A percentile compares a stretch with the other conserved stretches of the same genome.
Evolutionary conservation across 23 red algal genomes (phyloP).

Genomic region (Chondrus crispus): DNA sequence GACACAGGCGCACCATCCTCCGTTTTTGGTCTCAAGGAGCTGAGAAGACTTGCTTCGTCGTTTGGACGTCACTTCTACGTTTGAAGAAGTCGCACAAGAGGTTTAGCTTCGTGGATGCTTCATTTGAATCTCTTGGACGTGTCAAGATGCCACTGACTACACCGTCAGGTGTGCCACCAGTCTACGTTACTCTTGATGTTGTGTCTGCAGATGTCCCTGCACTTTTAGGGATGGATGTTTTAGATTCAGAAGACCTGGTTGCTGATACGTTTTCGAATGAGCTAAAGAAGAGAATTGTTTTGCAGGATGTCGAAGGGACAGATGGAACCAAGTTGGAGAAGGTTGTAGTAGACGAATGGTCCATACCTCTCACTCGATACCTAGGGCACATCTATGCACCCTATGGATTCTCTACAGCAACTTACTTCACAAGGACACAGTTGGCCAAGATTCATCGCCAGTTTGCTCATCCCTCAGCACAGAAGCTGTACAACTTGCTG

Average conservation of each 20-base stretch:
- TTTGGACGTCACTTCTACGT: not conserved
- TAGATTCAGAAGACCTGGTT: not conserved
- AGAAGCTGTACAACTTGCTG: not conserved
- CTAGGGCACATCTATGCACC: not conserved
- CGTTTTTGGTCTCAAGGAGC: not conserved
- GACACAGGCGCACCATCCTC: slow-evolving; percentile 9
- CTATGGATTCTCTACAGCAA: no score
- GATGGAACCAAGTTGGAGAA: no score
- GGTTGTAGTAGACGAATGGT: not conserved
- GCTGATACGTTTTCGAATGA: not conserved
- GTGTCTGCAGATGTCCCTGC: not conserved
- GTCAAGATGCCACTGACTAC: no score
- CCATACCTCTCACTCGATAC: not conserved
- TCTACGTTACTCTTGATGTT: not conserved
- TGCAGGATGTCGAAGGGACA: not conserved
- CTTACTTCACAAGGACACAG: not conserved
- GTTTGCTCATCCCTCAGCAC: not conserved
- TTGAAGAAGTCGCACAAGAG: not conserved
- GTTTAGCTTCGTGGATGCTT: no score
- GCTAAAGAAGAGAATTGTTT: not conserved
- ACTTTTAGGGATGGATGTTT: not conserved
- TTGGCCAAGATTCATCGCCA: not conserved
- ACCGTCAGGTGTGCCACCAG: no score
- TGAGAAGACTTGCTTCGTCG: not conserved
- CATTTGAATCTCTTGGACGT: no score